Conservation (phyloP, 169 alveolate genomes). For the Plasmodium yoelii region DNA sequence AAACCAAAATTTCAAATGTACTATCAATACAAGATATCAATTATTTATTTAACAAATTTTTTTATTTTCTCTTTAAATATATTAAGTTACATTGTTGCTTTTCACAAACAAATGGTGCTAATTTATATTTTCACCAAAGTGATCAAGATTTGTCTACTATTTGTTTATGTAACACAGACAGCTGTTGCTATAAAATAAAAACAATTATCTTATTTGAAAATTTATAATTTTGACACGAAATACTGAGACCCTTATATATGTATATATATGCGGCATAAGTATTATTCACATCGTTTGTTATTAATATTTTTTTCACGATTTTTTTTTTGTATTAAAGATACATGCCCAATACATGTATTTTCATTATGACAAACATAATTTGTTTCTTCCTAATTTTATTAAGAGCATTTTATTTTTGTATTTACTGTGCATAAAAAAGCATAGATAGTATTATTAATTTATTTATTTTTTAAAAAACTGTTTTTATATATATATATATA, state of each 20-base stretch:
- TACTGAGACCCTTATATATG: background rate
- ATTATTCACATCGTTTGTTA: no score
- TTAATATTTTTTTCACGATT: background rate
- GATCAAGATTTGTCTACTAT: background rate
- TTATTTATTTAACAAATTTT: constrained; percentile 63
- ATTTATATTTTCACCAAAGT: background rate
- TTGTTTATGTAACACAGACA: constrained; percentile 33
- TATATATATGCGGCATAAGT: no score
- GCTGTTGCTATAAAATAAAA: constrained; percentile 69
- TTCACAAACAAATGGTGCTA: constrained; percentile 4
- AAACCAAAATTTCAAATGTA: constrained; percentile 55
- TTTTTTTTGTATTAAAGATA: constrained; percentile 5
- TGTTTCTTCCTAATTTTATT: no score
- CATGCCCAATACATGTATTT: background rate
- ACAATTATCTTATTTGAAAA: constrained; percentile 50
- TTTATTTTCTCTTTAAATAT: constrained; percentile 39
- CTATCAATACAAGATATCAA: constrained; percentile 37
- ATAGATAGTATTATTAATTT: background rate
- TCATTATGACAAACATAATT: background rate
- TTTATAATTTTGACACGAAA: constrained; percentile 13
- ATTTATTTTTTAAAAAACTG: constrained; percentile 5
- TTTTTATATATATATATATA: constrained; percentile 5
- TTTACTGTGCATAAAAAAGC: background rate
- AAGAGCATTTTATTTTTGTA: no score
- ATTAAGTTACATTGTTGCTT: constrained; percentile 62